Percentiles rank a stretch among this genome's conserved stretches.
Evolutionary conservation across 495 filamentous ascomycete genomes (phyloP).

Genomic region (Chaetomium fimeti): DNA sequence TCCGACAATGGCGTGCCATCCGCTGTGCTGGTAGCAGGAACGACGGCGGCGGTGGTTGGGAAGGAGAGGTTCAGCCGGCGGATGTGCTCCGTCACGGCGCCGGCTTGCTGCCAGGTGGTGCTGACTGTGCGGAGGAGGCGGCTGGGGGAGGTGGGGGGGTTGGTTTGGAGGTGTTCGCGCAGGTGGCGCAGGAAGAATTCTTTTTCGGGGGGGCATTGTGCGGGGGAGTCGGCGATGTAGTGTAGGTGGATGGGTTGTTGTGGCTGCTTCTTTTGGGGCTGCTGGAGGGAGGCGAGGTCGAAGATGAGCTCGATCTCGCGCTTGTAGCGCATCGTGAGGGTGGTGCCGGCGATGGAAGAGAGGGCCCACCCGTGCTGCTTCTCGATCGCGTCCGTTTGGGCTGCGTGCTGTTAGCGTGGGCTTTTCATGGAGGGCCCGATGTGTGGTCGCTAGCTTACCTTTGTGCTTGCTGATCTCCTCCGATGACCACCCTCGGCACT

Average conservation of each 20-base stretch:
- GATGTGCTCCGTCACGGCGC: slow-evolving; percentile 52
- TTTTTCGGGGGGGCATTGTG: slow-evolving; percentile 51
- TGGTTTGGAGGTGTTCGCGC: slow-evolving; percentile 54
- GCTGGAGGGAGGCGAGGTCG: slow-evolving; percentile 60
- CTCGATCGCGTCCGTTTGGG: slow-evolving; percentile 66
- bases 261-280: slow-evolving; percentile 2
- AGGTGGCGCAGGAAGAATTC: slow-evolving; percentile 71
- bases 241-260: slow-evolving; percentile 46
- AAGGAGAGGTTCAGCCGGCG: slow-evolving; percentile 53
- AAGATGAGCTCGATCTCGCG: slow-evolving; percentile 75
- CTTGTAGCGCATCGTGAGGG: slow-evolving; percentile 74
- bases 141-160: slow-evolving; percentile 44
- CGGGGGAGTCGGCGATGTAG: slow-evolving; percentile 54
- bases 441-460: slow-evolving; percentile 47
- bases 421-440: slow-evolving; percentile 15
- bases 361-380: slow-evolving; percentile 75
- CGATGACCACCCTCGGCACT: slow-evolving; percentile 84
- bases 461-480: slow-evolving; percentile 73
- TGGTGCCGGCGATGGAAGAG: slow-evolving; percentile 57
- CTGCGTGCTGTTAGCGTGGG: slow-evolving; percentile 41
- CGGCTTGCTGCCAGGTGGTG: slow-evolving; percentile 59
- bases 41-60: slow-evolving; percentile 56
- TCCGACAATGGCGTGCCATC: neutral
- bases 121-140: slow-evolving; percentile 56
- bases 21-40: slow-evolving; percentile 27